Conservation (phyloP, 2,329 filamentous ascomycete species). For the Helicocarpus griseus region DNA sequence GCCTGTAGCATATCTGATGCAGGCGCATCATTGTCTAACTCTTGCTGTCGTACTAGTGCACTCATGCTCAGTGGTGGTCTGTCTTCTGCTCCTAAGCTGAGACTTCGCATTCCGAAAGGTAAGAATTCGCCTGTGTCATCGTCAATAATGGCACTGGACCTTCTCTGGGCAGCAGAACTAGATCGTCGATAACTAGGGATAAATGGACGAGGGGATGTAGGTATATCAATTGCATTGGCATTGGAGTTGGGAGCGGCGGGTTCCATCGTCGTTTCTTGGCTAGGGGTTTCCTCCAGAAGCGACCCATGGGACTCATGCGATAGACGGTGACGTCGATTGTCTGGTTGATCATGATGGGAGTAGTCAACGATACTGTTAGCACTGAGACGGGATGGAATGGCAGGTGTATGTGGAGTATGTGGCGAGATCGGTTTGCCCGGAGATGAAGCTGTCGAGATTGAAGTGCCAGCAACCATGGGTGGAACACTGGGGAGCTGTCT, state of each 20-base stretch:
- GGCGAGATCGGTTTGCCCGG: constrained; percentile 83
- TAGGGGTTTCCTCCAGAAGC: constrained; percentile 27
- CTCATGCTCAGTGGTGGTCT: constrained; percentile 23
- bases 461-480: constrained; percentile 53
- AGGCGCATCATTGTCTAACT: constrained; percentile 18
- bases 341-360: constrained; percentile 30
- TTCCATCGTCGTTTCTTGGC: constrained; percentile 24
- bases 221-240: constrained; percentile 39
- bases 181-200: constrained; percentile 33
- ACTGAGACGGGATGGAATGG: constrained; percentile 85
- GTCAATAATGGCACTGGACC: constrained; percentile 21
- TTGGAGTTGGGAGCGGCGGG: constrained; percentile 26
- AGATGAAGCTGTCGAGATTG: constrained; percentile 75
- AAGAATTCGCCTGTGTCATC: constrained; percentile 37
- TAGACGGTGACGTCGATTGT: constrained; percentile 18
- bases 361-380: constrained; percentile 79
- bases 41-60: constrained; percentile 25
- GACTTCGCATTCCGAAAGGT: constrained; percentile 36
- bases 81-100: constrained; percentile 37
- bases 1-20: constrained; percentile 16
- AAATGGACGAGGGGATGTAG: constrained; percentile 36
- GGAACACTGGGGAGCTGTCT: constrained; percentile 61
- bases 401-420: constrained; percentile 85
- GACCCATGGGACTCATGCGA: constrained; percentile 23
- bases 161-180: constrained; percentile 34